Base-by-base conservation (phyloP, 176 grass and related monocot genomes). In the Zoysia japonica region DNA sequence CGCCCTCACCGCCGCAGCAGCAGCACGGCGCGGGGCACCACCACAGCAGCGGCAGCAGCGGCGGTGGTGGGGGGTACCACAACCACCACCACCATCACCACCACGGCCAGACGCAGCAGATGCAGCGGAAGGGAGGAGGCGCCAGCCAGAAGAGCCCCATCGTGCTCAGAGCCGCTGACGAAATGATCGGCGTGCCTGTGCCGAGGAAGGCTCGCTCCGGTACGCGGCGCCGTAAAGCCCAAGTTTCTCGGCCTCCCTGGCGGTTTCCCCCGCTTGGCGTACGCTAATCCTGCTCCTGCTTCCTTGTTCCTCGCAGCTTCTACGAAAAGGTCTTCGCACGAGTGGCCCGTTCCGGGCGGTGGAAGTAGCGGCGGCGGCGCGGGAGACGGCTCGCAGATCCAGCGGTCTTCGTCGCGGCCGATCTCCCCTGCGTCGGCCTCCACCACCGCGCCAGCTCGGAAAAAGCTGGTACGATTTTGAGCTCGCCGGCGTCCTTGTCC, bases 161-260 rank as follows among this genome's bases (percentile, higher is more conserved):
- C 47, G 72, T 71, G 7, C 77, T 78, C 86, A 94, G 91, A 78
- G 79, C 88, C 3, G 96, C 93, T 19, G 96, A 99, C 78, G 96
- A 99, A 81, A 99, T 99, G 96, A 99, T 99, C 67, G 96, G 96
- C 13, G 90, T 99, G 47, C 72, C 90, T 2, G 96, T 99, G 11
- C 96, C 96, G 0, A 83, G 96, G 78, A 99, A 99, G 90, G 90
- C 96, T 7, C 92, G 96, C 40, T 95, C 96, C 44, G 86, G 96
- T 99, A 85, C 19, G 62, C 67, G 2, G 6, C 11, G 28, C 28
- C 28, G 28, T 28, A 28, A 28, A 28, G 62, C 36, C 48, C 37
- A 1, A 39, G 8, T 20, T 80, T 80, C 80, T 2, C 3, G 4
- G 0, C 20, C 65, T 83, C 47, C 2, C 11, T 54, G 43, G 42